Evolutionary conservation across 2,329 filamentous ascomycete species (phyloP), one percentile per base, ranked within the genome.

Genomic region (Botryotinia convoluta): DNA sequence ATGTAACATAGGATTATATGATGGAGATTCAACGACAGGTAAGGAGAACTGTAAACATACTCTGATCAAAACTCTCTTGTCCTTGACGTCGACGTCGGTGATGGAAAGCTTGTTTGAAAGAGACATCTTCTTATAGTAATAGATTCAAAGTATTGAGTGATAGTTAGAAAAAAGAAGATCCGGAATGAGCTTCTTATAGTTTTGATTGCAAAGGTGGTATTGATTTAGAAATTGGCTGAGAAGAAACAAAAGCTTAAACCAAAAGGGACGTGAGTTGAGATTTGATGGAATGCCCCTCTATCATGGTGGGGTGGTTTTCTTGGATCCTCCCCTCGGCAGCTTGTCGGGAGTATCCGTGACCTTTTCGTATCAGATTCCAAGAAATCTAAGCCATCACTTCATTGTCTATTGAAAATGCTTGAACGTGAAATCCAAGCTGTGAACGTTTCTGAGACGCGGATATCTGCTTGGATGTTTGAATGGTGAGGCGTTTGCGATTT

Each of bases 91-190:
- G 81, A 97, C 91, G 83, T 99, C 95, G 78, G 91, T 93, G 85
- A 99, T 98, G 79, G 94, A 93, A 81, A 99, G 93, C 90, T 99
- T 99, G 90, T 91, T 98, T 81, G 95, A 93, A 83, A 99, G 93
- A 91, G 96, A 98, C 96, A 99, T 99, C 75, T 81, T 69, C 35
- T 42, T 29, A 14, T 57, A 29, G 32, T 48, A 12, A 51, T 61
- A 4, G 32, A 61, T 45, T 75, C 51, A 75, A 74, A 61, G 26
- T 20, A 26, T 42, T 69, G 45, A 10, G 32, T 10, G 20, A 61
- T 48, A 22, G 3, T 42, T 37, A 35, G 59, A 39, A 35, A 7
- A 42, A 39, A 71, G 60, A 32, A 63, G 45, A 57, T 42, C 14
- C 22, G 48, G 5, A 29, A 59, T 37, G 42, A 22, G n/a, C 35